Evolutionary conservation across 352 stramenopile species (phyloP), one percentile per base, ranked within the genome.

Genomic region (Elongisporangium anandrum): DNA sequence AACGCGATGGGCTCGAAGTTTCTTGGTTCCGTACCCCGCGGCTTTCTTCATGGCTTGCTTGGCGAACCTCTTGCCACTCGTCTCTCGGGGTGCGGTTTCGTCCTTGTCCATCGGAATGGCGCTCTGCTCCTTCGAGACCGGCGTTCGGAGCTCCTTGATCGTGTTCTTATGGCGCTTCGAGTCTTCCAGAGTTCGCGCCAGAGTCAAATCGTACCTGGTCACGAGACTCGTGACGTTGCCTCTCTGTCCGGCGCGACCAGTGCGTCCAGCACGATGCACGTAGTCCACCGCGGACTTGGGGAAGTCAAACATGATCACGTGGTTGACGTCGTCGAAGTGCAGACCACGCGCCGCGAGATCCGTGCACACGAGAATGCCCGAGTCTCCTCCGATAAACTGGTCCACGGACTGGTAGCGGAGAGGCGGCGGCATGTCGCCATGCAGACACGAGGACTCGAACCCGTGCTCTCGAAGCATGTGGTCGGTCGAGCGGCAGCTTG

Each of bases 231-330:
- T 91, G 23, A 94, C 81, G 23, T 81, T 72, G 15, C 85, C 85
- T 15, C 61, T 52, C 49, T 82, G 75, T 0, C 81, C 80, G 3
- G 80, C 82, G 51, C 85, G 69, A 0, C 85, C 85, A 0, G 85
- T 90, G 20, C 85, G 80, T 5, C 85, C 85, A 26, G 83, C 85
- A 21, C 95, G 89, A 75, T 98, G 95, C 51, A 98, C 85, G 75
- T 98, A 97, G 67, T 96, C 80, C 20, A 98, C 92, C 19, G 95
- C 91, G 48, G 90, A 95, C 24, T 79, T 78, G 0, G 95, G 93
- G 63, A 98, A 98, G 70, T 98, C 92, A 50, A 98, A 88, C 73
- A 98, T 96, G 17, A 98, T 75, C 12, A 98, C 88, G 50, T 95
- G 88, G 59, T 87, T 87, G 15, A 98, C 90, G 16, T 75, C 69